Base-by-base conservation (phyloP, 2,329 filamentous ascomycete species). In the Fonsecaea pugnacius region DNA sequence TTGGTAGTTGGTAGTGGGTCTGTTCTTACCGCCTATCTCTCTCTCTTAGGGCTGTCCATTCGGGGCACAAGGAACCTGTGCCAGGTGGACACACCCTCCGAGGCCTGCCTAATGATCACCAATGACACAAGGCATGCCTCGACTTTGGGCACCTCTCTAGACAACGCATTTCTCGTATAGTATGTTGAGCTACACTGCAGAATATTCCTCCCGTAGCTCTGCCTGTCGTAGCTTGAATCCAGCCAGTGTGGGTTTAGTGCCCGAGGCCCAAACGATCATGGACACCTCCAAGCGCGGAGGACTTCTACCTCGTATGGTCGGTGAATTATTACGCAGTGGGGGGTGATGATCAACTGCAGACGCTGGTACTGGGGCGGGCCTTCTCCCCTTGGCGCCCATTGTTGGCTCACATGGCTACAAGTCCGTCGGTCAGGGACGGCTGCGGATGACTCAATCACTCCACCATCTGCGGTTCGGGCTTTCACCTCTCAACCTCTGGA, bases 321-420 rank as follows among this genome's bases (percentile, higher is more conserved):
- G 14, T 16, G 18, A 30, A 14, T 24, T 21, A 35, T 40, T 16
- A 40, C 36, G 12, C 14, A 6, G 36, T 12, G 14, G 36, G 36
- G 36, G 36, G 14, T 14, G 36, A 40, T 16, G 36, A 40, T 40
- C 36, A 40, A 30, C 27, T n/a, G n/a, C n/a, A n/a, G n/a, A 36
- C 35, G 36, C 40, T 2, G 9, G 43, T 18, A 48, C 43, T 14
- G 10, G 27, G 43, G 43, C 43, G 36, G 36, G 12, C 38, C n/a
- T 6, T 43, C 16, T 27, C 60, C 74, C 55, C 43, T 65, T 59
- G 27, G 57, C 58, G 52, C 30, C 55, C 12, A 54, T 12, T 33
- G 50, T 30, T n/a, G 33, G 18, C 14, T 6, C 38, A 30, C 27
- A 30, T 30, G 27, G 27, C 27, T 30, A 27, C 27, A 27, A 27